phyloP scores from a whole-genome alignment of 1,284 basidiomycete species.

The Cystobasidium pallidum region DNA sequence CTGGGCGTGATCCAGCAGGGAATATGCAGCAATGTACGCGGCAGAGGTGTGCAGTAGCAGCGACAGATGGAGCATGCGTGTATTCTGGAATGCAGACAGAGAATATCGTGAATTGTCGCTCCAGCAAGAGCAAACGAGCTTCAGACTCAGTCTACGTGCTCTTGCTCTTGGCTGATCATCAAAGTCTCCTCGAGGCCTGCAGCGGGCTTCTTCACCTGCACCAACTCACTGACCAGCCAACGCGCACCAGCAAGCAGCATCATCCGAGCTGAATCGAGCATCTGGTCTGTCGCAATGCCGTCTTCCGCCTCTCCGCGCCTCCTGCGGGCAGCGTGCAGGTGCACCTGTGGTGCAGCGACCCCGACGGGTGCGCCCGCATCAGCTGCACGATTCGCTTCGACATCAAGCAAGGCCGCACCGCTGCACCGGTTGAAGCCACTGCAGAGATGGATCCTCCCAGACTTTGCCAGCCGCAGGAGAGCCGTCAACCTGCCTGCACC shows the following conservation, averaged over 20 bases:
- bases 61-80: too few relatives aligned
- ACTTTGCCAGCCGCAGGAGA: conserved; percentile 27
- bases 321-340: conserved; percentile 3
- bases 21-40: too few relatives aligned
- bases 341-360: conserved; percentile 12
- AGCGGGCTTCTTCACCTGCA: too few relatives aligned
- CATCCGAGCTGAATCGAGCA: too few relatives aligned
- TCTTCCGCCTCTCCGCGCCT: background rate
- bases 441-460: conserved; percentile 28
- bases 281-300: too few relatives aligned
- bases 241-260: background rate
- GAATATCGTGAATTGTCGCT: too few relatives aligned
- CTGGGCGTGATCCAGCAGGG: too few relatives aligned
- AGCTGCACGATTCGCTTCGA: conserved; percentile 24
- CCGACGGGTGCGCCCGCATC: background rate
- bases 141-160: too few relatives aligned
- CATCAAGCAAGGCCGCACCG: conserved; percentile 9
- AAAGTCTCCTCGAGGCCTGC: background rate
- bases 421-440: conserved; percentile 21
- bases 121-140: too few relatives aligned
- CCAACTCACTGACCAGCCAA: too few relatives aligned
- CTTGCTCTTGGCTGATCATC: background rate
- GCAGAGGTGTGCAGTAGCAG: too few relatives aligned
- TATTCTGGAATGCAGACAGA: too few relatives aligned
- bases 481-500: conserved; percentile 34